These are phyloP conservation scores for Cyberlindnera lachancei DNA, from an alignment of 805 yeast genomes.

Conservation along the genomic window DNA sequence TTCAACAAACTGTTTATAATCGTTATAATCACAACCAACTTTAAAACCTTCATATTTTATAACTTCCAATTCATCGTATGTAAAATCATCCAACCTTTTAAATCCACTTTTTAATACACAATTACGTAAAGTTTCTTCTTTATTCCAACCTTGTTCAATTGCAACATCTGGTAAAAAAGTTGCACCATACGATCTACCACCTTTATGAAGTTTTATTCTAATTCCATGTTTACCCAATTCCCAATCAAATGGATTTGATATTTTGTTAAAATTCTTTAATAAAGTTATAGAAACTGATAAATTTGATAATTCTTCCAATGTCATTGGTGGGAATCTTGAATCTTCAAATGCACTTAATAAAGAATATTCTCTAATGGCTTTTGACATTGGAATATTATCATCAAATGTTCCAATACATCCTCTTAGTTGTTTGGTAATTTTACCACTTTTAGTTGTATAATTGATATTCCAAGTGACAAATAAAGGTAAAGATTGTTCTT, in stretches of 20 bases:
- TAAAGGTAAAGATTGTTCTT: slow-evolving; percentile 37
- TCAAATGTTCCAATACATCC: slow-evolving; percentile 93
- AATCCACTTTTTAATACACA: slow-evolving; percentile 69
- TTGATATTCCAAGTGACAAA: slow-evolving; percentile 93
- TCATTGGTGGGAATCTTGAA: slow-evolving; percentile 65
- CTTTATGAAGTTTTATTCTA: slow-evolving; percentile 41
- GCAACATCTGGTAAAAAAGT: slow-evolving; percentile 93
- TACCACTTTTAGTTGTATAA: slow-evolving; percentile 29
- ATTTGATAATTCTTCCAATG: slow-evolving; percentile 40
- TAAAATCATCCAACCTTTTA: slow-evolving; percentile 23
- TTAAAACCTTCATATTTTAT: slow-evolving; percentile 52
- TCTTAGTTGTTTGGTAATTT: slow-evolving; percentile 37
- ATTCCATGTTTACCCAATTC: slow-evolving; percentile 78
- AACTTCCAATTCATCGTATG: slow-evolving; percentile 34
- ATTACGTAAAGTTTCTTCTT: slow-evolving; percentile 60
- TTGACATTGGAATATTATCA: slow-evolving; percentile 8
- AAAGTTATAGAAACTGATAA: slow-evolving; percentile 52
- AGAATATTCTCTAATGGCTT: slow-evolving; percentile 6
- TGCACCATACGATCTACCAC: slow-evolving; percentile 44
- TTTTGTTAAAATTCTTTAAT: slow-evolving; percentile 48
- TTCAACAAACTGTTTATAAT: slow-evolving; percentile 23
- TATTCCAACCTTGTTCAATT: slow-evolving; percentile 76
- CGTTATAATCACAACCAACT: slow-evolving; percentile 32
- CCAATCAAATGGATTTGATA: slow-evolving; percentile 62
- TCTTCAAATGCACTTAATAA: slow-evolving; percentile 60